Conservation (phyloP, 768 basidiomycete species). For the Phanerochaete carnosa region DNA sequence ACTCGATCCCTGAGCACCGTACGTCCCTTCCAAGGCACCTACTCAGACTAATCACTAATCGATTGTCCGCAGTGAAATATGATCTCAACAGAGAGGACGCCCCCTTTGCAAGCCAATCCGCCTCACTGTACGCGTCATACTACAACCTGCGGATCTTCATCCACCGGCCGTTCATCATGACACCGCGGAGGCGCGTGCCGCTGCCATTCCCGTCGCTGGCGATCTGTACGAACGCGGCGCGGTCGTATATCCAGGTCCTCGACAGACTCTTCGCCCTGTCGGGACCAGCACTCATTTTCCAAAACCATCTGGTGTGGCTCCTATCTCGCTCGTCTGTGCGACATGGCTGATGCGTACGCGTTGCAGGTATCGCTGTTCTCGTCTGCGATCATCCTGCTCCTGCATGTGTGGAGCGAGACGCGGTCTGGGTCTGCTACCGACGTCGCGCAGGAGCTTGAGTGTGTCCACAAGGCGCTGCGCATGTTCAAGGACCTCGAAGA, state of each 20-base stretch:
- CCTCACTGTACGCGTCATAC: slow-evolving; percentile 37
- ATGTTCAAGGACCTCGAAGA: slow-evolving; percentile 15
- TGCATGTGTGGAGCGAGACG: slow-evolving; percentile 54
- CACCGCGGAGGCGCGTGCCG: slow-evolving; percentile 45
- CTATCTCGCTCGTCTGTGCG: not conserved
- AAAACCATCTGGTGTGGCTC: slow-evolving; percentile 1
- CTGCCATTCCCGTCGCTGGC: slow-evolving; percentile 44
- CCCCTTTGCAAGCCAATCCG: slow-evolving; percentile 31
- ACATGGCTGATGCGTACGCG: not conserved
- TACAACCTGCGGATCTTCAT: slow-evolving; percentile 59
- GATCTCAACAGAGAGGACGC: slow-evolving; percentile 18
- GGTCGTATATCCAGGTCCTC: slow-evolving; percentile 43
- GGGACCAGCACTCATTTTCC: not conserved
- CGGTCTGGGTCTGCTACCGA: slow-evolving; percentile 38
- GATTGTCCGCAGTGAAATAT: slow-evolving; percentile 19
- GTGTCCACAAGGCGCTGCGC: slow-evolving; percentile 49
- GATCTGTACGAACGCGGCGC: slow-evolving; percentile 47
- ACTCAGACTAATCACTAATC: not conserved
- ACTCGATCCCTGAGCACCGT: slow-evolving; percentile 57
- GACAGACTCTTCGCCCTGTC: slow-evolving; percentile 29
- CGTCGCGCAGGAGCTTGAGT: slow-evolving; percentile 41
- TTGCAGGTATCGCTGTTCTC: slow-evolving; percentile 32
- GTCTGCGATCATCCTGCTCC: slow-evolving; percentile 48
- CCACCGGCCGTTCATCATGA: slow-evolving; percentile 78
- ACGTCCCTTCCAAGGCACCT: slow-evolving; percentile 4